Conservation (phyloP, 768 basidiomycete species). For the Rhodotorula sphaerocarpa region DNA sequence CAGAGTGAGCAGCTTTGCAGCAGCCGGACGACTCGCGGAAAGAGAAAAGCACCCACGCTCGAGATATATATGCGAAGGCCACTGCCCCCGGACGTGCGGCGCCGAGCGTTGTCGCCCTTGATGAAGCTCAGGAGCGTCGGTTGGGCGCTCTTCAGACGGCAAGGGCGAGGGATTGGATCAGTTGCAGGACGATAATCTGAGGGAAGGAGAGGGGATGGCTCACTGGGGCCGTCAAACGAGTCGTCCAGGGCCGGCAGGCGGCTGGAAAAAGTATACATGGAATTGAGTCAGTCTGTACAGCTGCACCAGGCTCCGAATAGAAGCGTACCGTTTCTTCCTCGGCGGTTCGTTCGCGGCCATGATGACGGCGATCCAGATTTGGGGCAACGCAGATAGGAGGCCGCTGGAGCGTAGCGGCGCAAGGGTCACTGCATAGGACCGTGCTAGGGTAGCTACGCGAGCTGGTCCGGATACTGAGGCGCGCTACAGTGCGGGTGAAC, state of each 20-base stretch:
- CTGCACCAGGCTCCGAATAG: background rate
- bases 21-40: background rate
- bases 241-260: slow-evolving; percentile 23
- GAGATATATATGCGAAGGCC: slow-evolving; percentile 67
- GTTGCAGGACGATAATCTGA: too few species aligned
- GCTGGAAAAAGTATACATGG: too few species aligned
- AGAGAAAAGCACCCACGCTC: slow-evolving; percentile 46
- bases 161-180: too few species aligned
- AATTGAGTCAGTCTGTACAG: background rate
- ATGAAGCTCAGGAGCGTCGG: slow-evolving; percentile 67
- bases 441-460: too few species aligned
- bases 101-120: slow-evolving; percentile 69
- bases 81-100: slow-evolving; percentile 82
- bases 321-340: slow-evolving; percentile 22
- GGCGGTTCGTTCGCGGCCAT: slow-evolving; percentile 6
- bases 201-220: background rate
- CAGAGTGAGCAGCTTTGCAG: background rate
- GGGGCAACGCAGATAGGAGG: too few species aligned
- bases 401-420: too few species aligned
- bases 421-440: too few species aligned
- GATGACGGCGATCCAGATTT: too few species aligned
- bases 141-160: slow-evolving; percentile 3
- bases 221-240: slow-evolving; percentile 2
- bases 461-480: too few species aligned
- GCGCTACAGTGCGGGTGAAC: too few species aligned